Percentiles rank a stretch among this genome's conserved stretches.
Conservation (phyloP, 495 filamentous ascomycete species). For the Neurospora sp. region DNA sequence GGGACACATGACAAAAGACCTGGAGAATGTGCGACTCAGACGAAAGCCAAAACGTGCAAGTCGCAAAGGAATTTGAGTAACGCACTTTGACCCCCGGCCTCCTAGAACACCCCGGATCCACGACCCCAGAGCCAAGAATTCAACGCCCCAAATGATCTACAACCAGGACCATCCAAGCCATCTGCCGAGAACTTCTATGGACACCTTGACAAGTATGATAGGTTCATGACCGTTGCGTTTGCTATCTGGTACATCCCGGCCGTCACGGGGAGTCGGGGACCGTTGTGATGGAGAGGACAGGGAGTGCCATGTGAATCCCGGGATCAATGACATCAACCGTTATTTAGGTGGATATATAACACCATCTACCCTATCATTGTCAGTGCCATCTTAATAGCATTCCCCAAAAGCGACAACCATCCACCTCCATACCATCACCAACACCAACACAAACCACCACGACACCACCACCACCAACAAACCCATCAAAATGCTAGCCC, state of each 20-base stretch:
- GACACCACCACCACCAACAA: neutral
- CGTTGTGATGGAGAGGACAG: neutral
- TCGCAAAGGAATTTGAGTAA: too few relatives aligned
- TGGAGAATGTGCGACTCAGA: neutral
- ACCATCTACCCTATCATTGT: too few relatives aligned
- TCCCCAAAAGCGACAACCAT: neutral
- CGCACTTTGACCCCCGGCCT: neutral
- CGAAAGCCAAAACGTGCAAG: too few relatives aligned
- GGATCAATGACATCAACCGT: neutral
- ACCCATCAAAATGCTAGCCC: neutral
- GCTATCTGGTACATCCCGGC: neutral
- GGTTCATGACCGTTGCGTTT: neutral
- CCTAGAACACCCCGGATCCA: neutral
- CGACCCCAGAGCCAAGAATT: neutral
- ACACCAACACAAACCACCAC: neutral
- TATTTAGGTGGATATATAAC: neutral
- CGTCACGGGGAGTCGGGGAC: neutral
- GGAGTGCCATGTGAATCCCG: neutral
- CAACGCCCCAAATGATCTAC: neutral
- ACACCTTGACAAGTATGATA: neutral
- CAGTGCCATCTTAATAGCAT: too few relatives aligned
- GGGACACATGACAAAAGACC: neutral
- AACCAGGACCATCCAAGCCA: neutral
- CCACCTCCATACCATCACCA: neutral
- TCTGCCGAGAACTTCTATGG: neutral